Base-by-base conservation (phyloP, 139 green algal genomes). In the Pleodorina starrii region DNA sequence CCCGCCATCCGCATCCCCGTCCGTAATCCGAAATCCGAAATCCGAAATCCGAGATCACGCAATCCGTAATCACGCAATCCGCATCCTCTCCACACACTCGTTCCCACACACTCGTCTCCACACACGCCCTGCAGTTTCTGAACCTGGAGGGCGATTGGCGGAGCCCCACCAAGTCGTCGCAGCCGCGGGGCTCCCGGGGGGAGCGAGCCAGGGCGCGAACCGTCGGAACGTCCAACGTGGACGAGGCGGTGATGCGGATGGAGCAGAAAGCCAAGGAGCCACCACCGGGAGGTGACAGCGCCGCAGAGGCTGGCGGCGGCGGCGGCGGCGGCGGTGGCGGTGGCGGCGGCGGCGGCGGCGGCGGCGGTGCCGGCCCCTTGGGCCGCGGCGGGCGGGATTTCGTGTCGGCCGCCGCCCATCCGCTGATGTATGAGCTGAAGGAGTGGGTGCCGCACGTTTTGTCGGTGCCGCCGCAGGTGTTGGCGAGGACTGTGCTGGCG, bases 381-480 rank as follows among this genome's bases (percentile, higher is more conserved):
- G 1, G 35, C 38, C 4, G 17, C 36, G 32, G 51, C n/a, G 40
- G 48, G 21, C 44, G 50, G 50, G n/a, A 12, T 23, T 66, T 16
- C 9, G 78, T 19, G 29, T 50, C n/a, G 6, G 54, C 54, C 29
- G 54, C 54, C 5, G 54, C 54, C 5, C 3, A 21, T 11, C 63
- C 63, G 25, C 27, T 73, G 63, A 73, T 73, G 63, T 2, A 29
- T 38, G 48, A 75, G 27, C 27, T 86, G 40, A 35, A 9, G 25
- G 27, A 60, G 40, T 86, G 79, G 79, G 79, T 86, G 79, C 79
- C 79, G 38, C 10, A 40, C 9, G 40, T 75, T 3, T 9, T 63
- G 38, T 4, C 79, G 4, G 79, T 86, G 29, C 79, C 79, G 27
- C 40, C 79, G 59, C 57, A 29, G 57, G 17, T 86, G 36, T 54